phyloP scores from a whole-genome alignment of 805 yeast genomes.

The Sugiyamaella valdiviana region DNA sequence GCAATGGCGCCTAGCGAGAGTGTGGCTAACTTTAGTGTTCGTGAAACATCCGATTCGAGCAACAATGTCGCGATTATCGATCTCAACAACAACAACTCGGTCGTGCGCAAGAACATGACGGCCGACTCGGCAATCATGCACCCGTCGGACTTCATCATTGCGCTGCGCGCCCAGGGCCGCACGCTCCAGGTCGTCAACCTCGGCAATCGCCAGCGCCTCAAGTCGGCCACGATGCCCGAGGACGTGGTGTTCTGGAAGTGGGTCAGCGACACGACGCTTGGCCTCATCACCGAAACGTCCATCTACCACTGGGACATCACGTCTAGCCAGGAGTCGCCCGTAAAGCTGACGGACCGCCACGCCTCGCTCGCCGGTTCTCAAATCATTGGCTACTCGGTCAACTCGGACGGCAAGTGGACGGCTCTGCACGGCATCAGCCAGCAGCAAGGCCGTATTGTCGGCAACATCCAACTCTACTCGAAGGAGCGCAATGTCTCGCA shows the following conservation, averaged over 20 bases:
- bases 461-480: conserved; percentile 89
- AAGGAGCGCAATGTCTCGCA: conserved; percentile 88
- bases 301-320: conserved; percentile 78
- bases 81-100: conserved; percentile 66
- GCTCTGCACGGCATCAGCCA: conserved; percentile 93
- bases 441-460: conserved; percentile 89
- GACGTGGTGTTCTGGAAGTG: conserved; percentile 96
- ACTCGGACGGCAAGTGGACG: conserved; percentile 79
- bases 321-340: conserved; percentile 72
- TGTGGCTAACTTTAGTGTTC: conserved; percentile 27
- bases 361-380: conserved; percentile 68
- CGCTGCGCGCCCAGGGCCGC: conserved; percentile 93
- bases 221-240: conserved; percentile 77
- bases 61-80: conserved; percentile 88
- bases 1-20: too few relatives aligned
- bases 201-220: conserved; percentile 78
- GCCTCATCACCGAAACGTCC: conserved; percentile 73
- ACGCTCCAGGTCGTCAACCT: conserved; percentile 89
- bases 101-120: conserved; percentile 86
- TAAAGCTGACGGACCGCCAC: conserved; percentile 75
- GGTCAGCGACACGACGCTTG: conserved; percentile 67
- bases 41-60: conserved; percentile 42
- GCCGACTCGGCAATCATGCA: conserved; percentile 98
- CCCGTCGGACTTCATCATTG: conserved; percentile 81
- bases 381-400: conserved; percentile 83